A percentile compares a stretch with the other conserved stretches of the same genome.
phyloP scores from a whole-genome alignment of 306 rosid species.

The Cucumis hystrix region DNA sequence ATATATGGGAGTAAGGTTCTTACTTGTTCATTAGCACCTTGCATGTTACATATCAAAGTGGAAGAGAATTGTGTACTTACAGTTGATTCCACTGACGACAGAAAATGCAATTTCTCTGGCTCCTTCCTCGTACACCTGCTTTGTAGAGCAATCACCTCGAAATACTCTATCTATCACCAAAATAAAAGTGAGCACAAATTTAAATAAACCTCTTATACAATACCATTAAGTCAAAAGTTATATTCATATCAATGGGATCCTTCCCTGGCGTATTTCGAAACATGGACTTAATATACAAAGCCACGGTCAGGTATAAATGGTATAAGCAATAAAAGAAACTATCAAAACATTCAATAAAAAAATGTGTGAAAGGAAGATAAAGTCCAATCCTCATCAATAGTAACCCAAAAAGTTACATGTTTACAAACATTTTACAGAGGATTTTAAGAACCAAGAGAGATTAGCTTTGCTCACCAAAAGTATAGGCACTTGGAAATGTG shows the following conservation, averaged over 20 bases:
- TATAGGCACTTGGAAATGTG: slow-evolving; percentile 84
- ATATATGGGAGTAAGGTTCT: slow-evolving; percentile 9
- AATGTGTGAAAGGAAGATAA: background rate
- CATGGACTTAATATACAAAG: background rate
- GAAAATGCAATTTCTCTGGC: slow-evolving; percentile 84
- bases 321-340: background rate
- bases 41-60: slow-evolving; percentile 17
- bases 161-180: slow-evolving; percentile 68
- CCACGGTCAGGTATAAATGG: background rate
- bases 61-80: slow-evolving; percentile 34
- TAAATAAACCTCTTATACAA: slow-evolving; percentile 10
- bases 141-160: slow-evolving; percentile 74
- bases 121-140: slow-evolving; percentile 85
- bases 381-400: background rate
- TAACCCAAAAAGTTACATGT: background rate
- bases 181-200: background rate
- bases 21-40: background rate
- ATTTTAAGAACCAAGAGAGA: background rate
- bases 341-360: background rate
- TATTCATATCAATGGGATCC: background rate
- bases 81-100: slow-evolving; percentile 80
- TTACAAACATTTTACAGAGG: background rate
- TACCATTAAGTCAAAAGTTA: background rate
- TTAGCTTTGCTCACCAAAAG: slow-evolving; percentile 58
- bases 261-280: background rate